A percentile compares a stretch with the other conserved stretches of the same genome.
These are phyloP conservation scores for Sophora flavescens DNA, from an alignment of 306 rosid species.

Conservation along the genomic window DNA sequence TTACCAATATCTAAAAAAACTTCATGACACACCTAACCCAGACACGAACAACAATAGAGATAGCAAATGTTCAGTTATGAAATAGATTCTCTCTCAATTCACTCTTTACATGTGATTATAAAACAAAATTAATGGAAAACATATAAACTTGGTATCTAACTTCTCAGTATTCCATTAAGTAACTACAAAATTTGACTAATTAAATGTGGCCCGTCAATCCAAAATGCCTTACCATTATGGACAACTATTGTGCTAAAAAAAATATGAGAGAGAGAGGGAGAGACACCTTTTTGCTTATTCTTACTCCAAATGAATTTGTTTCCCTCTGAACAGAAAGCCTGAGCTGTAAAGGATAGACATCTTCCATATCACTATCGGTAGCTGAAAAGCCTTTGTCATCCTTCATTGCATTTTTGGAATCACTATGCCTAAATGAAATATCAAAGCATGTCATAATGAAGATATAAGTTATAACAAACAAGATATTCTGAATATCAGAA, in stretches of 20 bases:
- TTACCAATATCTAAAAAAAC: conserved; percentile 34
- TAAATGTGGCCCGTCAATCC: conserved; percentile 33
- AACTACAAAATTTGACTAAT: conserved; percentile 19
- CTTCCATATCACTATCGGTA: conserved; percentile 76
- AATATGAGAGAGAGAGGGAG: conserved; percentile 16
- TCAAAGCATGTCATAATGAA: conserved; percentile 44
- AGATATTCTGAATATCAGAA: not conserved
- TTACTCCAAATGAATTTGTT: conserved; percentile 78
- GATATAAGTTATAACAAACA: conserved; percentile 42
- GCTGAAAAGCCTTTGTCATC: conserved; percentile 77
- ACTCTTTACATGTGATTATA: conserved; percentile 9
- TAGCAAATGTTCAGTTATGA: conserved; percentile 11
- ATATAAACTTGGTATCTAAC: conserved; percentile 10
- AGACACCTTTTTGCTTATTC: conserved; percentile 91
- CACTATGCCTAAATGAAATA: conserved; percentile 78
- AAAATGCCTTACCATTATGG: conserved; percentile 36
- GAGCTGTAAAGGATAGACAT: conserved; percentile 94
- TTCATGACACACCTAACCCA: conserved; percentile 27
- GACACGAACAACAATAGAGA: conserved; percentile 1
- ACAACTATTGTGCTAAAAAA: conserved; percentile 21
- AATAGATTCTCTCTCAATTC: conserved; percentile 4
- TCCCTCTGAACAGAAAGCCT: conserved; percentile 82
- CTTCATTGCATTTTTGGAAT: conserved; percentile 68
- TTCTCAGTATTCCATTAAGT: conserved; percentile 34
- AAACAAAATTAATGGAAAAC: conserved; percentile 33